A percentile compares a stretch with the other conserved stretches of the same genome.
Evolutionary conservation across 2,329 filamentous ascomycete genomes (phyloP).

Genomic region (Penicillium occitanis): DNA sequence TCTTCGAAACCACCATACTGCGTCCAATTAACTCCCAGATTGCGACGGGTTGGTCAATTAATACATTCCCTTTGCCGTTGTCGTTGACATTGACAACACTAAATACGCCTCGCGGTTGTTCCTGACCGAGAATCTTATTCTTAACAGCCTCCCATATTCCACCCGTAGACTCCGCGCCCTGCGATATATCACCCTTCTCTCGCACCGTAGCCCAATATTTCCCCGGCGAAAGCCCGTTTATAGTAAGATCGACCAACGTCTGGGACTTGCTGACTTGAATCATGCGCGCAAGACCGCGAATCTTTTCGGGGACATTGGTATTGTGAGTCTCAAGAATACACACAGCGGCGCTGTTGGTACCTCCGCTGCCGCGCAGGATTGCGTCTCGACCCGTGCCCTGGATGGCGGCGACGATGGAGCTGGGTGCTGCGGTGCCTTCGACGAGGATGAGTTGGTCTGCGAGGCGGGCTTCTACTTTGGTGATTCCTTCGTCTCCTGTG

Average conservation of each 20-base stretch:
- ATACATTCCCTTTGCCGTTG: conserved; percentile 73
- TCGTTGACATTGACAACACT: conserved; percentile 73
- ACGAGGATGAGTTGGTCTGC: conserved; percentile 80
- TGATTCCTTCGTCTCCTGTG: conserved; percentile 60
- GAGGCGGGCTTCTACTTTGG: conserved; percentile 77
- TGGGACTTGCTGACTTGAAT: conserved; percentile 78
- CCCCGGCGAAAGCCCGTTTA: conserved; percentile 78
- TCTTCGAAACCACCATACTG: conserved; percentile 80
- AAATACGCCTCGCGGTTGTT: conserved; percentile 61
- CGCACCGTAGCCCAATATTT: conserved; percentile 82
- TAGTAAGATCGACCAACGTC: conserved; percentile 83
- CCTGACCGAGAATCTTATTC: conserved; percentile 38
- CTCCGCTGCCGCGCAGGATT: conserved; percentile 85
- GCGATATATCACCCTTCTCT: conserved; percentile 80
- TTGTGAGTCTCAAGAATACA: conserved; percentile 91
- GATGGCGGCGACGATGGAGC: conserved; percentile 83
- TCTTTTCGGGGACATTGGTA: conserved; percentile 60
- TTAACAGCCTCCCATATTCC: conserved; percentile 69
- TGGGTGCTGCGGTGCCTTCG: conserved; percentile 85
- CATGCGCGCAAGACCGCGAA: conserved; percentile 87
- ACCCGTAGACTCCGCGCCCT: conserved; percentile 79
- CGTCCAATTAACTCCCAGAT: conserved; percentile 97
- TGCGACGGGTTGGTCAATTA: conserved; percentile 77
- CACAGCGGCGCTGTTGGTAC: conserved; percentile 74
- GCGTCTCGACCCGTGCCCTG: conserved; percentile 89